Evolutionary conservation across 169 alveolate genomes (phyloP), one percentile per base, ranked within the genome.

Genomic region (Plasmodium gaboni): DNA sequence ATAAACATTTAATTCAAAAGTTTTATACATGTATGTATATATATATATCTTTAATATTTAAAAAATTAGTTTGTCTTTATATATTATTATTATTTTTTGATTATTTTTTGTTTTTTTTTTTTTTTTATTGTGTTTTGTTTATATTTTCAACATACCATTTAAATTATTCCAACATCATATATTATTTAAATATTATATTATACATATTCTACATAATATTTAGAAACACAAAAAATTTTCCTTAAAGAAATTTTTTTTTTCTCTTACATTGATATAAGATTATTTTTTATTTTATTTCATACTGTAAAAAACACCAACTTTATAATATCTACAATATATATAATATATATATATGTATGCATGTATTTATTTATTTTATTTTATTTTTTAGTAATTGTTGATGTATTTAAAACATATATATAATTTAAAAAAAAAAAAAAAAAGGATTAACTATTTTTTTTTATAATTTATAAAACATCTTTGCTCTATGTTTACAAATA

Each of bases 1-100:
- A 51, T 74, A 44, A 74, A 74, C 24, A 61, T 46, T 51, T 74
- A 68, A 74, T 74, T 60, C 26, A 48, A 22, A 24, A 53, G 74
- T n/a, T 42, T 28, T 70, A 12, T 70, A 51, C 26, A 22, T 69
- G 2, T 69, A 12, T 69, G 13, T 61, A 65, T 65, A 12, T 65
- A 42, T 38, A 38, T 38, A 38, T 38, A 38, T 69, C 28, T 65
- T 61, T 65, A 65, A 65, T 65, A 32, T 65, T 65, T 65, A 38
- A 28, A 60, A n/a, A 67, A 67, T 70, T 70, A 15, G 67, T 70
- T 50, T 50, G 51, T 69, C 71, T 64, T 70, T 26, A 26, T 70
- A 38, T 53, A 13, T 44, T 44, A n/a, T 69, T 32, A 15, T 57
- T 17, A 24, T 24, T 50, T 59, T 10, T 65, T 22, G 24, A 15